These are phyloP conservation scores for Myriangium duriaei DNA, from an alignment of 2,329 filamentous ascomycete genomes.

Conservation along the genomic window DNA sequence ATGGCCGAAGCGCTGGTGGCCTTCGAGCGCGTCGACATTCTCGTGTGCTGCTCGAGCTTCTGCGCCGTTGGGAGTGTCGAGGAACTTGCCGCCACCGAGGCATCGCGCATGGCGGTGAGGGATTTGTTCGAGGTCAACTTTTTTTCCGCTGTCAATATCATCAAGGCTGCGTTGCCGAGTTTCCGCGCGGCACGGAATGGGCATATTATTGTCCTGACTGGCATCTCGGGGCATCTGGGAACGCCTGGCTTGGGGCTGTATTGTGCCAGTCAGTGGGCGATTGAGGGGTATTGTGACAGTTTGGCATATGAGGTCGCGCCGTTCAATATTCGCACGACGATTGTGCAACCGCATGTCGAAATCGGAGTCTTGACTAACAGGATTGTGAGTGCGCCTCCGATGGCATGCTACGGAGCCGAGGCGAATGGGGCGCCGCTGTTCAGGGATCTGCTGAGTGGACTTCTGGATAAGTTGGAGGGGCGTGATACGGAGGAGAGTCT, in stretches of 20 bases:
- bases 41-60: constrained; percentile 82
- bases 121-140: constrained; percentile 93
- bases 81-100: constrained; percentile 62
- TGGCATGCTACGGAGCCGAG: constrained; percentile 55
- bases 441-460: constrained; percentile 67
- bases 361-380: constrained; percentile 77
- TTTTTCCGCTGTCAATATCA: constrained; percentile 91
- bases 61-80: constrained; percentile 84
- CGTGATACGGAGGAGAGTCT: constrained; percentile 21
- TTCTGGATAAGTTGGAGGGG: constrained; percentile 60
- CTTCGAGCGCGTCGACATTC: constrained; percentile 79
- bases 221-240: constrained; percentile 82
- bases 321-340: constrained; percentile 92
- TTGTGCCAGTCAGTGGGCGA: constrained; percentile 83
- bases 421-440: constrained; percentile 67
- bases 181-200: constrained; percentile 71
- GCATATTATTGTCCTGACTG: constrained; percentile 81
- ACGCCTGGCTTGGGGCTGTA: constrained; percentile 86
- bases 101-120: constrained; percentile 65
- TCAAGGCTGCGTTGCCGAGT: constrained; percentile 72
- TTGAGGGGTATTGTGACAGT: constrained; percentile 90
- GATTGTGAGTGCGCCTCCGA: constrained; percentile 69
- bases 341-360: constrained; percentile 92
- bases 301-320: constrained; percentile 90
- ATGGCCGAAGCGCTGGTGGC: constrained; percentile 73